Percentiles rank a stretch among this genome's conserved stretches.
Evolutionary conservation across 2,329 filamentous ascomycete species (phyloP).

Genomic region (Fusarium mexicanum): DNA sequence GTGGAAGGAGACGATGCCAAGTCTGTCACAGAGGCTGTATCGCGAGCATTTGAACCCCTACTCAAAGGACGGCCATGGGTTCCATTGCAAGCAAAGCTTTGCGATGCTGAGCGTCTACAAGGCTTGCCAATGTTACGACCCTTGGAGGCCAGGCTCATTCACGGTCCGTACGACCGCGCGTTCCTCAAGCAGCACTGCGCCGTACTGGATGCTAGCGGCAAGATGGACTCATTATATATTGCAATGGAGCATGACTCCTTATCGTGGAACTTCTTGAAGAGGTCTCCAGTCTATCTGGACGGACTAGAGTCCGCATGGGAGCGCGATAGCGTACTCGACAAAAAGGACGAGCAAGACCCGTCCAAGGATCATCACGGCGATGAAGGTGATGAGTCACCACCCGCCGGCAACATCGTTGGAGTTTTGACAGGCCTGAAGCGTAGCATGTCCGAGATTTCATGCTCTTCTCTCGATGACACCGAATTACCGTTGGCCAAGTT

Average conservation of each 20-base stretch:
- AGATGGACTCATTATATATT: conserved; percentile 68
- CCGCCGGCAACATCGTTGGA: conserved; percentile 36
- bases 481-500: conserved; percentile 51
- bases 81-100: conserved; percentile 67
- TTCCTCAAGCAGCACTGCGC: conserved; percentile 65
- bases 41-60: conserved; percentile 59
- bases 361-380: conserved; percentile 46
- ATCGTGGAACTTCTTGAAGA: conserved; percentile 64
- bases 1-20: conserved; percentile 60
- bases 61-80: conserved; percentile 64
- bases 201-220: conserved; percentile 63
- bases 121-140: conserved; percentile 69
- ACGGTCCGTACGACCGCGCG: conserved; percentile 57
- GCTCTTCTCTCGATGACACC: conserved; percentile 47
- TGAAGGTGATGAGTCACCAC: conserved; percentile 33
- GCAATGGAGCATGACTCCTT: conserved; percentile 64
- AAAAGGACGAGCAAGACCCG: conserved; percentile 38
- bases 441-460: conserved; percentile 62
- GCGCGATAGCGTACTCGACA: conserved; percentile 61
- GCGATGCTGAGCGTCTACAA: conserved; percentile 63
- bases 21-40: conserved; percentile 61
- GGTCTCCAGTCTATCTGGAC: conserved; percentile 58
- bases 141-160: conserved; percentile 56
- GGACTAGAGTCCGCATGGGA: conserved; percentile 66
- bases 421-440: conserved; percentile 57